phyloP scores from a whole-genome alignment of 1,284 basidiomycete species.

The Ceratobasidium sp. region DNA sequence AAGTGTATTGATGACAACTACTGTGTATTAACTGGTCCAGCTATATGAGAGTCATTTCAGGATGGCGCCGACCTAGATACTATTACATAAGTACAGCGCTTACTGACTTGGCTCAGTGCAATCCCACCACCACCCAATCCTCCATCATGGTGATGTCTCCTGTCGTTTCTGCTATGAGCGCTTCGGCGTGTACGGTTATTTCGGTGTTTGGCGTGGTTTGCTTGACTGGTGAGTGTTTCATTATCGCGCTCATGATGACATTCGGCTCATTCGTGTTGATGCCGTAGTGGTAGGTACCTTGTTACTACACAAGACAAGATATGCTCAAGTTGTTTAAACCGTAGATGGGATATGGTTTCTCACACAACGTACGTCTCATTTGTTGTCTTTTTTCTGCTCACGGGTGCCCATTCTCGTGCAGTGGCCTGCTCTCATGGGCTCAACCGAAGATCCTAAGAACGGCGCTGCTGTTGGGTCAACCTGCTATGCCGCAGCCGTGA shows the following conservation, averaged over 20 bases:
- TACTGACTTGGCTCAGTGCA: neutral
- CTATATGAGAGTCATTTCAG: no score
- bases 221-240: constrained; percentile 38
- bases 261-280: neutral
- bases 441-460: constrained; percentile 54
- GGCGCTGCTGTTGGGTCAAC: constrained; percentile 54
- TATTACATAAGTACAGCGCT: constrained; percentile 11
- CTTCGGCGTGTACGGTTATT: constrained; percentile 42
- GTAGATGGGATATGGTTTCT: constrained; percentile 52
- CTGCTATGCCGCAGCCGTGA: constrained; percentile 57
- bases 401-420: constrained; percentile 37
- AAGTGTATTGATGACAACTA: no score
- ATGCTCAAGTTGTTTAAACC: neutral
- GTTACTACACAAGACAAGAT: neutral
- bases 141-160: constrained; percentile 13
- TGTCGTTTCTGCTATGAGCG: constrained; percentile 37
- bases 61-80: neutral
- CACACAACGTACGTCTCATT: constrained; percentile 47
- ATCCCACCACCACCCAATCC: neutral
- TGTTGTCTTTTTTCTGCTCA: neutral
- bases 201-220: constrained; percentile 43
- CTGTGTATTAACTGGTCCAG: no score
- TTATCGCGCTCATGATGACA: no score
- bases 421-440: constrained; percentile 58
- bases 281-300: constrained; percentile 22